Evolutionary conservation across 73 alveolate genomes (phyloP).

Genomic region (Loxodes magnus): DNA sequence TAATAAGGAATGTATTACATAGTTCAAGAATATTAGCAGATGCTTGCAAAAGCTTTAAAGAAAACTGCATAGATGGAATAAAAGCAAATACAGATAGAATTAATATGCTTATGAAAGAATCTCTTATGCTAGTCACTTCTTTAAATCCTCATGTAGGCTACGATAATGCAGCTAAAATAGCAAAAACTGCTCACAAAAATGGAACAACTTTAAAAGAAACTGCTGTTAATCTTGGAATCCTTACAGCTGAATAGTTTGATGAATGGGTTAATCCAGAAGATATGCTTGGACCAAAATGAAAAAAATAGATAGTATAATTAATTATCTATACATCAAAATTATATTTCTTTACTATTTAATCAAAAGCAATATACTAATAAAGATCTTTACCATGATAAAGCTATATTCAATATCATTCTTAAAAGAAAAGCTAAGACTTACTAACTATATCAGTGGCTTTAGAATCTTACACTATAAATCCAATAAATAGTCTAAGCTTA

Average conservation of each 20-base stretch:
- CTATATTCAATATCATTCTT: too few relatives aligned
- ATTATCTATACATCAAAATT: too few relatives aligned
- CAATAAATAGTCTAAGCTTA: too few relatives aligned
- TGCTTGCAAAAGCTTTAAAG: constrained; percentile 67
- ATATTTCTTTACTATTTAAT: too few relatives aligned
- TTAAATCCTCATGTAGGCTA: constrained; percentile 93
- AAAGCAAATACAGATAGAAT: constrained; percentile 65
- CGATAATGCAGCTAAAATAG: constrained; percentile 93
- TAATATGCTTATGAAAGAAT: constrained; percentile 49
- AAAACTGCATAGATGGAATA: constrained; percentile 58
- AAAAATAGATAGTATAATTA: too few relatives aligned
- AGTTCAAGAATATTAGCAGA: constrained; percentile 76
- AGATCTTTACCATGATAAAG: too few relatives aligned
- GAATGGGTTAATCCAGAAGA: constrained; percentile 63
- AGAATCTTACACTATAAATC: too few relatives aligned
- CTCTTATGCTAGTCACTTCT: constrained; percentile 97
- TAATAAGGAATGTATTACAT: constrained; percentile 84
- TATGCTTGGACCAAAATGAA: constrained; percentile 69
- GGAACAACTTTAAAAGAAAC: constrained; percentile 70
- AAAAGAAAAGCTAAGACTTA: too few relatives aligned
- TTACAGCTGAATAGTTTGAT: constrained; percentile 55
- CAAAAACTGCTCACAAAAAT: constrained; percentile 88
- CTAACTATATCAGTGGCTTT: too few relatives aligned
- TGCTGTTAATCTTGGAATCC: constrained; percentile 58
- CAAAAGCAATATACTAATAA: too few relatives aligned